Evolutionary conservation across 1,284 basidiomycete species (phyloP).

Genomic region (Apiotrichum montevideense): DNA sequence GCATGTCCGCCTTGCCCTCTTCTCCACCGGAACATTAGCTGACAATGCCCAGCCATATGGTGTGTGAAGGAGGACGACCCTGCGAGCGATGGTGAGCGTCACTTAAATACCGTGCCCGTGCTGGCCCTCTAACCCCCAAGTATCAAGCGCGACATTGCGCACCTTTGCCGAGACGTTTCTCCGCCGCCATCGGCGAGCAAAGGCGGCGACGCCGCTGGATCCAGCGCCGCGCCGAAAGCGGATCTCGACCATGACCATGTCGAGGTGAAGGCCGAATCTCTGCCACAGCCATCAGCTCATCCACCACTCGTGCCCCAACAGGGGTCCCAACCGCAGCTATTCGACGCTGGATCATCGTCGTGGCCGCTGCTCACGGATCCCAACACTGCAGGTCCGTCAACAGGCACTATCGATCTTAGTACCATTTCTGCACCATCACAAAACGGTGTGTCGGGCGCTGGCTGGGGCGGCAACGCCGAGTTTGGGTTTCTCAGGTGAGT

Average conservation of each 20-base stretch:
- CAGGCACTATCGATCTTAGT: slow-evolving; percentile 7
- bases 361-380: slow-evolving; percentile 40
- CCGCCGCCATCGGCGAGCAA: slow-evolving; percentile 46
- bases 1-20: not conserved
- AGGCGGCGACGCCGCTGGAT: not conserved
- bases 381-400: slow-evolving; percentile 3
- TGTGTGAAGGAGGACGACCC: slow-evolving; percentile 75
- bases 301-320: not conserved
- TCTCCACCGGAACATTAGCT: not conserved
- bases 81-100: slow-evolving; percentile 76
- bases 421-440: not conserved
- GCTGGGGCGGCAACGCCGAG: slow-evolving; percentile 17
- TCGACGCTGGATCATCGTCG: slow-evolving; percentile 7
- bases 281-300: not conserved
- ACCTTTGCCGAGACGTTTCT: slow-evolving; percentile 80
- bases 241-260: not conserved
- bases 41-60: slow-evolving; percentile 53
- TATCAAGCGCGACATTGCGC: slow-evolving; percentile 84
- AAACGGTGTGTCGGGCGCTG: not conserved
- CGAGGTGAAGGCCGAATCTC: not conserved
- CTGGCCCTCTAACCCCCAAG: slow-evolving; percentile 46
- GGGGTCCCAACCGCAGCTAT: slow-evolving; percentile 2
- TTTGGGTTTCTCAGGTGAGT: slow-evolving; percentile 14
- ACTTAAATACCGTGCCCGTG: not conserved
- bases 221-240: not conserved